Percentiles rank a stretch among this genome's conserved stretches.
These are phyloP conservation scores for Crithidia bombi DNA, from an alignment of 208 protist genomes.

Conservation along the genomic window DNA sequence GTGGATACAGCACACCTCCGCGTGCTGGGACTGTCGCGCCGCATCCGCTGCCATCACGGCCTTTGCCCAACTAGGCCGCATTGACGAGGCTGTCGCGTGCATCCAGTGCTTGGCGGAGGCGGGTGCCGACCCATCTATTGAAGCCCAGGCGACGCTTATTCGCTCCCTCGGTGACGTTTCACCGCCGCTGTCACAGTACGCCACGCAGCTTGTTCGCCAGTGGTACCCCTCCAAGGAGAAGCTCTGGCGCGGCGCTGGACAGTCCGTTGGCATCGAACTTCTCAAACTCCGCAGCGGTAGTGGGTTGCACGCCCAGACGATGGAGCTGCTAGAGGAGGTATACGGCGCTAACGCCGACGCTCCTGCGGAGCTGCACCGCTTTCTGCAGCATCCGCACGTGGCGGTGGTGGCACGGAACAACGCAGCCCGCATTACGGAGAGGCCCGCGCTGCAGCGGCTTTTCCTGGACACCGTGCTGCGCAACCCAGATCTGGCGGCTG, in stretches of 20 bases:
- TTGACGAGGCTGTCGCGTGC: constrained; percentile 61
- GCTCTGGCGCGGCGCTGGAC: constrained; percentile 36
- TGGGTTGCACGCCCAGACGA: background rate
- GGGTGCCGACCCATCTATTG: constrained; percentile 46
- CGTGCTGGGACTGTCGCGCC: constrained; percentile 65
- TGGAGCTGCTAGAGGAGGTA: constrained; percentile 36
- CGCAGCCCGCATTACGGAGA: background rate
- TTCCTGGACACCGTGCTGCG: constrained; percentile 21
- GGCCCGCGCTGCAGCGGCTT: constrained; percentile 16
- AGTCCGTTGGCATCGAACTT: constrained; percentile 56
- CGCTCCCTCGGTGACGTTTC: constrained; percentile 38
- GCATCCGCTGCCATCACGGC: constrained; percentile 64
- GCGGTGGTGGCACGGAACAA: background rate
- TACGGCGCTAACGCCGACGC: constrained; percentile 23
- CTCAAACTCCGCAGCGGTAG: constrained; percentile 21
- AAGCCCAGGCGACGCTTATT: constrained; percentile 65
- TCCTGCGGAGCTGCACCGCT: constrained; percentile 28
- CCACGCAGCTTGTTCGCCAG: constrained; percentile 70
- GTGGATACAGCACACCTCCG: constrained; percentile 88
- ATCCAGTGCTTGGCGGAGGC: constrained; percentile 70
- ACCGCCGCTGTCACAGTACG: constrained; percentile 64
- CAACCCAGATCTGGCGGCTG: background rate
- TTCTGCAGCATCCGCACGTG: constrained; percentile 28
- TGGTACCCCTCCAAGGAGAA: constrained; percentile 48
- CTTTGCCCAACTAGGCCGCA: constrained; percentile 37